Conservation (phyloP, 73 alveolate species). For the Paraurostyla sp. region DNA sequence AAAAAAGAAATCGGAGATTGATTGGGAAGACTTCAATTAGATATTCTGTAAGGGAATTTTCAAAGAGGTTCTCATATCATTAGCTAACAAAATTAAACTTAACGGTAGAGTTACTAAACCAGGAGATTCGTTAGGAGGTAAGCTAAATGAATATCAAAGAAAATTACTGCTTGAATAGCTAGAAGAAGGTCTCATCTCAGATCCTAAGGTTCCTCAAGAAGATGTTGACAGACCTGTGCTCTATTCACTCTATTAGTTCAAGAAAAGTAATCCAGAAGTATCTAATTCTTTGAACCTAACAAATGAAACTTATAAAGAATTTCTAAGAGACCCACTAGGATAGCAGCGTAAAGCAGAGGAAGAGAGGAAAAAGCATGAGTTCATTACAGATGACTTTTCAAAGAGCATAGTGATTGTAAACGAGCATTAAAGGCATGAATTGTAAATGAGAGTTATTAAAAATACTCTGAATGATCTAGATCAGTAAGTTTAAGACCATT, state of each 20-base stretch:
- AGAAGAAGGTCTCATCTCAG: constrained; percentile 5
- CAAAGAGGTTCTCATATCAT: constrained; percentile 23
- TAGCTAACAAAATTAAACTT: constrained; percentile 31
- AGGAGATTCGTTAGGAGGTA: constrained; percentile 25
- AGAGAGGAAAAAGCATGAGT: neutral
- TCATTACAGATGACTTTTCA: constrained; percentile 18
- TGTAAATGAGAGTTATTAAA: neutral
- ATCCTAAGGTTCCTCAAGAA: neutral
- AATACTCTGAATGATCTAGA: constrained; percentile 11
- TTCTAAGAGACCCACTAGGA: constrained; percentile 36
- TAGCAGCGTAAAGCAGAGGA: constrained; percentile 15
- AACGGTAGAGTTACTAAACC: neutral
- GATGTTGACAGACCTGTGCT: constrained; percentile 30
- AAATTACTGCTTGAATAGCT: constrained; percentile 43
- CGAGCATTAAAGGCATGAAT: neutral
- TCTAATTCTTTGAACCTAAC: neutral
- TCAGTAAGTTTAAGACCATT: constrained; percentile 10
- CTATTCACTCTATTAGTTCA: neutral
- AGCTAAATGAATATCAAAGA: constrained; percentile 31
- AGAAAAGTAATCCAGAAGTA: neutral
- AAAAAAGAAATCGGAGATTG: neutral
- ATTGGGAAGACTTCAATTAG: constrained; percentile 55
- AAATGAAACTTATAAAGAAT: constrained; percentile 30
- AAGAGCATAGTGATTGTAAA: neutral
- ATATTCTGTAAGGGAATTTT: constrained; percentile 42